These are phyloP conservation scores for Didymella lethalis DNA, from an alignment of 2,329 filamentous ascomycete species.

Conservation along the genomic window DNA sequence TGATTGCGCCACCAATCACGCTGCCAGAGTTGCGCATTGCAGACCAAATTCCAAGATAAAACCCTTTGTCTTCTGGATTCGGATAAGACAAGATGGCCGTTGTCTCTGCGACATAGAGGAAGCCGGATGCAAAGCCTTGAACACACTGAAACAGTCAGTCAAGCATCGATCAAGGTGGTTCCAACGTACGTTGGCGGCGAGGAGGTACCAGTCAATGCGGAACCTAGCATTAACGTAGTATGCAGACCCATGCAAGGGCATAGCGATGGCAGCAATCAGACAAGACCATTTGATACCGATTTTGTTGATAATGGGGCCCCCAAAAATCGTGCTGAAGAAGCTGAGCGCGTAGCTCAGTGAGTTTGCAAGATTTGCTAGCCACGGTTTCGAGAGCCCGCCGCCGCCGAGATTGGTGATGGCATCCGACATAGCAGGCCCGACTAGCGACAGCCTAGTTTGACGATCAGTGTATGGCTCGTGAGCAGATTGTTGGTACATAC, in stretches of 20 bases:
- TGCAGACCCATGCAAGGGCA: neutral
- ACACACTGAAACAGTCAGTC: neutral
- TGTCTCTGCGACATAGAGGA: neutral
- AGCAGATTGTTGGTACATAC: neutral
- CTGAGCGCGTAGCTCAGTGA: neutral
- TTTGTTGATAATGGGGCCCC: neutral
- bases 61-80: neutral
- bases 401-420: neutral
- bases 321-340: neutral
- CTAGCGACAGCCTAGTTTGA: neutral
- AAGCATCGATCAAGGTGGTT: neutral
- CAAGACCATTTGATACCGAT: neutral
- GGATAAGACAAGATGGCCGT: neutral
- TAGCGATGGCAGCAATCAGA: neutral
- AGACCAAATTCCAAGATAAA: conserved; percentile 10
- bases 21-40: neutral
- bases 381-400: neutral
- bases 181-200: neutral
- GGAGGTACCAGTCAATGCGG: neutral
- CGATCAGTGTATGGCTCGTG: neutral
- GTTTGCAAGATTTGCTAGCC: neutral
- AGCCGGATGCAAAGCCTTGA: neutral
- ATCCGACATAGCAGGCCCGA: neutral
- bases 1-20: neutral
- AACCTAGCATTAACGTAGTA: neutral